phyloP scores from a whole-genome alignment of 1,284 basidiomycete species.

The Peniophora sp. region DNA sequence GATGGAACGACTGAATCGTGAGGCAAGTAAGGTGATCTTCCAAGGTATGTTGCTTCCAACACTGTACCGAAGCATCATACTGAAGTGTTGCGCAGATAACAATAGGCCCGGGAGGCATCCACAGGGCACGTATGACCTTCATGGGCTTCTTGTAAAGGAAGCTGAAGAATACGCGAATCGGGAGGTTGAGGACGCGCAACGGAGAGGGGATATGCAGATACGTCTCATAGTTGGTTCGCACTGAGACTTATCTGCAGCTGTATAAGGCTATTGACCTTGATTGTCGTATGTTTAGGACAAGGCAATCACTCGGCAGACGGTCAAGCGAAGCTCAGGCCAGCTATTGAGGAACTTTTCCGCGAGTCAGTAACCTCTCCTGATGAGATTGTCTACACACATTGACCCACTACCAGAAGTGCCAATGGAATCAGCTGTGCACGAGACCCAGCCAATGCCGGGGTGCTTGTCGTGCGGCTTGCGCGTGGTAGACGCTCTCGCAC shows the following conservation, averaged over 20 bases:
- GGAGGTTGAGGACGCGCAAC: constrained; percentile 63
- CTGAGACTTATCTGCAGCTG: neutral
- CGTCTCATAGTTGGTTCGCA: constrained; percentile 79
- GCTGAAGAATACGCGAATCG: constrained; percentile 65
- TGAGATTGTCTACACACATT: no score
- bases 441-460: no score
- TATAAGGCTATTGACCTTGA: no score
- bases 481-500: no score
- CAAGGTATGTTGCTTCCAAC: constrained; percentile 47
- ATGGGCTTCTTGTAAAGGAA: constrained; percentile 92
- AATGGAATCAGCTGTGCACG: no score
- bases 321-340: constrained; percentile 87
- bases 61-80: no score
- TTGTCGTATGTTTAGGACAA: constrained; percentile 28
- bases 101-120: no score
- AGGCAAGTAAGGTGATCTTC: constrained; percentile 91
- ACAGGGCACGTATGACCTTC: constrained; percentile 80
- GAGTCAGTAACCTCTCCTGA: no score
- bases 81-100: no score
- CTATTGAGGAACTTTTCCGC: constrained; percentile 82
- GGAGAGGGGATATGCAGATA: constrained; percentile 61
- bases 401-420: no score
- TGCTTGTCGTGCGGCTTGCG: no score
- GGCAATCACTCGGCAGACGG: constrained; percentile 82
- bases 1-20: constrained; percentile 77